Conservation (phyloP, 208 protist genomes). For the Herpetomonas tarakana region DNA sequence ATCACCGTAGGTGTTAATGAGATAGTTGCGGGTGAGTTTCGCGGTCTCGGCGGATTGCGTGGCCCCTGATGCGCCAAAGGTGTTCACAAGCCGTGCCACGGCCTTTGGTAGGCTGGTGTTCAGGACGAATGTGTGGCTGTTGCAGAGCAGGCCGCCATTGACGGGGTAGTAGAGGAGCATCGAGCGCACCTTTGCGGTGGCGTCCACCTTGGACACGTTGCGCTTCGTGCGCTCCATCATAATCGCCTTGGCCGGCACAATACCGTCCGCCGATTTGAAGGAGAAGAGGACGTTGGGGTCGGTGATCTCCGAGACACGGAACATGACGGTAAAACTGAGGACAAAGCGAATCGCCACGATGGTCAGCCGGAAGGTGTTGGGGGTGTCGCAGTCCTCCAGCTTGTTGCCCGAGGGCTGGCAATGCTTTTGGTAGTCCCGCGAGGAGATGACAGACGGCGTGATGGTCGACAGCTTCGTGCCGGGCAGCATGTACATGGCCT, state of each 20-base stretch:
- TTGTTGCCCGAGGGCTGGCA: slow-evolving; percentile 78
- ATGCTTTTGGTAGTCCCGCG: slow-evolving; percentile 72
- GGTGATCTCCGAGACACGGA: slow-evolving; percentile 81
- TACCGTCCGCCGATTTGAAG: slow-evolving; percentile 60
- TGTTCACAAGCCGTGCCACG: slow-evolving; percentile 75
- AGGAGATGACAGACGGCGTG: slow-evolving; percentile 59
- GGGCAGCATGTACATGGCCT: slow-evolving; percentile 90
- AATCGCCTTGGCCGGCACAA: slow-evolving; percentile 70
- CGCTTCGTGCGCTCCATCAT: slow-evolving; percentile 89
- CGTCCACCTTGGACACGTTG: slow-evolving; percentile 69
- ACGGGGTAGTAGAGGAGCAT: slow-evolving; percentile 87
- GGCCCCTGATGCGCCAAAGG: slow-evolving; percentile 76
- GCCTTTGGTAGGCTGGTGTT: slow-evolving; percentile 82
- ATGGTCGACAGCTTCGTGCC: slow-evolving; percentile 49
- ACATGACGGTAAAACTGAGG: slow-evolving; percentile 85
- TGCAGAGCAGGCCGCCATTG: slow-evolving; percentile 78
- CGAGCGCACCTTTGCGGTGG: slow-evolving; percentile 85
- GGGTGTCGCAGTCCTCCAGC: slow-evolving; percentile 43
- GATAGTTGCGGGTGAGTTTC: slow-evolving; percentile 73
- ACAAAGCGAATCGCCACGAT: slow-evolving; percentile 79
- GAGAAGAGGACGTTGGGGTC: slow-evolving; percentile 44
- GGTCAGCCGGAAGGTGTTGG: slow-evolving; percentile 75
- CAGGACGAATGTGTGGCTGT: slow-evolving; percentile 78
- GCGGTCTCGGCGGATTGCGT: slow-evolving; percentile 68
- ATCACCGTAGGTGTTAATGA: slow-evolving; percentile 62